phyloP scores from a whole-genome alignment of 768 basidiomycete genomes.

The Suillus brevipes region DNA sequence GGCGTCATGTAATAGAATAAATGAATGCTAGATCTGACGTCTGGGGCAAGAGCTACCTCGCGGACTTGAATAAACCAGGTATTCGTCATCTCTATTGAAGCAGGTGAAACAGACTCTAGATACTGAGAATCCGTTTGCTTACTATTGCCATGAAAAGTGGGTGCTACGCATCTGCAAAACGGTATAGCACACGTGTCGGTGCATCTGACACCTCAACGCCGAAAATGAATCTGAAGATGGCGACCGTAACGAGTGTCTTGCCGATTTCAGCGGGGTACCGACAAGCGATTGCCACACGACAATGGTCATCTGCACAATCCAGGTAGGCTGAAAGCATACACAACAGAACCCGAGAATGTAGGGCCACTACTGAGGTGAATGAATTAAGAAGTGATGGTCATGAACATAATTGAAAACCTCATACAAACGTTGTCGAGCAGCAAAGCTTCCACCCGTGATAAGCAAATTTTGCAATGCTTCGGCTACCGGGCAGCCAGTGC shows the following conservation, averaged over 20 bases:
- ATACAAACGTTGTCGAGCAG: neutral
- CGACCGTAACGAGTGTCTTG: neutral
- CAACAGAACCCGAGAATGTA: neutral
- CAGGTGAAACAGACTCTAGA: neutral
- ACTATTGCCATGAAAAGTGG: neutral
- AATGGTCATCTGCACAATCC: slow-evolving; percentile 1
- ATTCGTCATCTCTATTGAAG: neutral
- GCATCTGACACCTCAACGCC: neutral
- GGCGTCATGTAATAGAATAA: neutral
- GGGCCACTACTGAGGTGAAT: neutral
- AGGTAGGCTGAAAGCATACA: neutral
- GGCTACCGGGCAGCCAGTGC: neutral
- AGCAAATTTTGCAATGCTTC: neutral
- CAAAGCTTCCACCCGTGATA: neutral
- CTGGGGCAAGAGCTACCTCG: neutral
- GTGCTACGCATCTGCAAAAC: neutral
- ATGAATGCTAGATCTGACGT: neutral
- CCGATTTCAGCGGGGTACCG: neutral
- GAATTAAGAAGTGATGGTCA: neutral
- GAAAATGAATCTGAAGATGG: neutral
- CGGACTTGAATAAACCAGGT: neutral
- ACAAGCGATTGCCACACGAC: neutral
- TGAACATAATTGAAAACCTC: neutral
- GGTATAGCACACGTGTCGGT: neutral
- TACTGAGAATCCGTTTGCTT: neutral